Base-by-base conservation (phyloP, 1,284 basidiomycete species). In the Pascua guehoae region DNA sequence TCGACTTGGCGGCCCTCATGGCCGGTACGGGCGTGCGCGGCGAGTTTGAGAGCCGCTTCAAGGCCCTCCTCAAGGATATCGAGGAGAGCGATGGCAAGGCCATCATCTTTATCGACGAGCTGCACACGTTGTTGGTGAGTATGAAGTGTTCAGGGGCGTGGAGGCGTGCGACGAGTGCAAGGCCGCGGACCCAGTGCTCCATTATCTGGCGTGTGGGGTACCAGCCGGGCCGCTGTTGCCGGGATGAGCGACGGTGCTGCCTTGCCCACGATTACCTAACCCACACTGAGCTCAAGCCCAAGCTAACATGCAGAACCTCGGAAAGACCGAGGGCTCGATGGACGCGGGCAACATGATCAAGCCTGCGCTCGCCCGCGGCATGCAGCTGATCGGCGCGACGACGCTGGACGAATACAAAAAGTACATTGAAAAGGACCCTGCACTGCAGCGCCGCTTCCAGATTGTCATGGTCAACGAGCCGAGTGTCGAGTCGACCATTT, bases 1-100 rank as follows among this genome's bases (percentile, higher is more conserved):
- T 94, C 49, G 91, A 94, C 73, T 80, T 94, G 2, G 82, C 89
- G 0, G 84, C 85, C 1, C 84, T 94, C 24, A 83, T 95, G 77
- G 89, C 88, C 12, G 91, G 91, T 4, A 89, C 91, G 0, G 90
- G 89, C 0, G 87, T 94, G 48, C 85, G 91, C 38, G 93, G 92
- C 2, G 86, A 90, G 60, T 95, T 95, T 59, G 92, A 96, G 67
- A 89, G 90, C 72, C 91, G 91, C 67, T 92, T 95, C 82, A 92
- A 91, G 72, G 85, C 84, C 0, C 79, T 94, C 8, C 80, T 95
- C 36, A 83, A 84, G 43, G 92, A 96, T 69, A 92, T 96, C 58
- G 89, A 94, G 68, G 88, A 87, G 12, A 86, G 89, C 77, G 85
- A 85, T 60, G 64, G 81, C 41, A 58, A 79, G 15, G 73, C 79